phyloP scores from a whole-genome alignment of 495 filamentous ascomycete genomes.

The Penicillium chermesinum region DNA sequence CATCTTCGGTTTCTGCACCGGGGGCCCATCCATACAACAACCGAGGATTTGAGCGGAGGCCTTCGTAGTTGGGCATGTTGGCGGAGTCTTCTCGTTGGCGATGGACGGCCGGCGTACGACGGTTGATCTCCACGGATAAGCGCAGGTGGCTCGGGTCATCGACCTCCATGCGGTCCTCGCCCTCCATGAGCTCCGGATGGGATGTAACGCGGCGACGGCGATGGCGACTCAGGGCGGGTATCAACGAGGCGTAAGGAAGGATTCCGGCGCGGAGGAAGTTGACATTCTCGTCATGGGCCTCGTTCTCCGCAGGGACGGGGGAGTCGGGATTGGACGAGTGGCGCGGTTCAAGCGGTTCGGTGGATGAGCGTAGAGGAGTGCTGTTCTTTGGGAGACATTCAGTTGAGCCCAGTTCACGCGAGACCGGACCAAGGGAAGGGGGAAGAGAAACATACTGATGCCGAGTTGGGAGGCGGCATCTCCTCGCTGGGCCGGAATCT shows the following conservation, averaged over 20 bases:
- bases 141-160: slow-evolving; percentile 33
- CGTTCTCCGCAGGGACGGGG: slow-evolving; percentile 36
- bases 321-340: slow-evolving; percentile 42
- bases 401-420: no score
- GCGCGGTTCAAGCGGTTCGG: slow-evolving; percentile 20
- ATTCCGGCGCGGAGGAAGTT: slow-evolving; percentile 49
- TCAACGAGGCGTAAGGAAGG: slow-evolving; percentile 27
- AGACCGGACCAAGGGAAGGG: not conserved
- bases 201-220: slow-evolving; percentile 30
- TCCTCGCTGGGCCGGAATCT: slow-evolving; percentile 15
- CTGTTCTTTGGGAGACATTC: slow-evolving; percentile 20
- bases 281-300: slow-evolving; percentile 56
- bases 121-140: slow-evolving; percentile 36
- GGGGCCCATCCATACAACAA: slow-evolving; percentile 59
- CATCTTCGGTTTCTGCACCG: slow-evolving; percentile 49
- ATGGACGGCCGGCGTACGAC: slow-evolving; percentile 39
- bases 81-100: slow-evolving; percentile 26
- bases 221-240: slow-evolving; percentile 33
- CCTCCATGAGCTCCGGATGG: slow-evolving; percentile 23
- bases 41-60: slow-evolving; percentile 43
- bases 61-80: slow-evolving; percentile 43
- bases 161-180: slow-evolving; percentile 39
- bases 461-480: slow-evolving; percentile 30
- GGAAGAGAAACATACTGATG: slow-evolving; percentile 14
- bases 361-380: slow-evolving; percentile 27